Evolutionary conservation across 345 rosid genomes (phyloP), one percentile per base, ranked within the genome.

Genomic region (Dipteronia sinensis): DNA sequence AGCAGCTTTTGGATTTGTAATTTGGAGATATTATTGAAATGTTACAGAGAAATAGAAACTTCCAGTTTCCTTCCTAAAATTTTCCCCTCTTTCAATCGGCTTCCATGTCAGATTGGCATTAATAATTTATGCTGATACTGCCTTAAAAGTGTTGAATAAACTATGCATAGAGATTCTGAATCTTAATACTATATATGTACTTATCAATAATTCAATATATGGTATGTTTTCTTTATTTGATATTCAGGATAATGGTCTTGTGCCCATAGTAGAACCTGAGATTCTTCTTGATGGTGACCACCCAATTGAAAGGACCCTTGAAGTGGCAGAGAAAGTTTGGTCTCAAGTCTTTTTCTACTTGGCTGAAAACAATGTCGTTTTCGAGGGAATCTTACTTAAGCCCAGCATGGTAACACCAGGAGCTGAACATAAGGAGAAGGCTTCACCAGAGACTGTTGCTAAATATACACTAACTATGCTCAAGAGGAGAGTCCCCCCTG

Each of bases 361-460:
- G 91, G 98, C 98, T 3, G 87, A 95, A 82, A 93, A 92, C 89
- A 93, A 93, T 83, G 98, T 95, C 4, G 25, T 86, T 77, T 88
- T 93, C 22, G 99, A 95, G 82, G 99, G 99, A 59, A 95, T 95
- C 82, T 84, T 95, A 46, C 92, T 95, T 77, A 95, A 95, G 84
- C 99, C 99, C 13, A 95, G 99, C 91, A 95, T 95, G 99, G 99
- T 95, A 49, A 93, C 97, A 20, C 98, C 98, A 7, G 99, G 99
- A 1, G 98, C 99, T 59, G 99, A 93, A 81, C 98, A 93, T 84
- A 92, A 89, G 80, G 87, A 91, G 78, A 93, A 83, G 93, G 97
- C 99, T 72, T 89, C 93, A 56, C 97, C 99, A 3, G 98, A 88
- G 81, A 90, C 92, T 27, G 90, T 95, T 66, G 99, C 99, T 68